A percentile compares a stretch with the other conserved stretches of the same genome.
phyloP scores from a whole-genome alignment of 1,139 yeast genomes.

The Eremothecium coryli region DNA sequence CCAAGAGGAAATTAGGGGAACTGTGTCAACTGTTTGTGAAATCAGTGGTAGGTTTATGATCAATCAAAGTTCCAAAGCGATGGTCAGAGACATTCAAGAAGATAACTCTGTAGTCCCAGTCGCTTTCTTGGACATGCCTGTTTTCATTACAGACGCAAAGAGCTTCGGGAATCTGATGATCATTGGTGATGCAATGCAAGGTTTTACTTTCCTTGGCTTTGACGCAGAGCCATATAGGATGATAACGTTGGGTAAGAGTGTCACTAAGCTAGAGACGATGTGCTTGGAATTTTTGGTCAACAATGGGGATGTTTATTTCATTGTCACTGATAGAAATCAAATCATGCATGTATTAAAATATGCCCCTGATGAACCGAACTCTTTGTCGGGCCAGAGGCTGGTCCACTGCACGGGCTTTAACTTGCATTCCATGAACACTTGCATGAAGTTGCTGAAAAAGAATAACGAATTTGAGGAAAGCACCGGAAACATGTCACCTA shows the following conservation, averaged over 20 bases:
- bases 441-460: conserved; percentile 48
- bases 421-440: conserved; percentile 52
- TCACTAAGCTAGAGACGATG: conserved; percentile 48
- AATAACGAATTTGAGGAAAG: conserved; percentile 26
- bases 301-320: conserved; percentile 57
- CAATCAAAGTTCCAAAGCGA: conserved; percentile 80
- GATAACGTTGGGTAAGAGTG: conserved; percentile 70
- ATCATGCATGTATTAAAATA: conserved; percentile 72
- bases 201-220: conserved; percentile 79
- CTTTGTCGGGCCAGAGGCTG: conserved; percentile 71
- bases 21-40: conserved; percentile 70
- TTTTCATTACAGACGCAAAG: conserved; percentile 71
- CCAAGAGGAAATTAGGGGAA: conserved; percentile 74
- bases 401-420: conserved; percentile 65
- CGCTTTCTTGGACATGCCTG: conserved; percentile 80
- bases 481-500: background rate
- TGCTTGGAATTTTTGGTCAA: conserved; percentile 63
- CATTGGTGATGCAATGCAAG: conserved; percentile 73
- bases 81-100: conserved; percentile 71
- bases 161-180: conserved; percentile 71
- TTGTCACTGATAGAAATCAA: conserved; percentile 62
- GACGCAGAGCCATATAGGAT: conserved; percentile 93
- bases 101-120: conserved; percentile 50
- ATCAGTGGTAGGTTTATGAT: conserved; percentile 77
- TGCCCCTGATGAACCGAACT: conserved; percentile 85